Evolutionary conservation across 495 filamentous ascomycete species (phyloP).

Genomic region (Thermothielavioides terrestris): DNA sequence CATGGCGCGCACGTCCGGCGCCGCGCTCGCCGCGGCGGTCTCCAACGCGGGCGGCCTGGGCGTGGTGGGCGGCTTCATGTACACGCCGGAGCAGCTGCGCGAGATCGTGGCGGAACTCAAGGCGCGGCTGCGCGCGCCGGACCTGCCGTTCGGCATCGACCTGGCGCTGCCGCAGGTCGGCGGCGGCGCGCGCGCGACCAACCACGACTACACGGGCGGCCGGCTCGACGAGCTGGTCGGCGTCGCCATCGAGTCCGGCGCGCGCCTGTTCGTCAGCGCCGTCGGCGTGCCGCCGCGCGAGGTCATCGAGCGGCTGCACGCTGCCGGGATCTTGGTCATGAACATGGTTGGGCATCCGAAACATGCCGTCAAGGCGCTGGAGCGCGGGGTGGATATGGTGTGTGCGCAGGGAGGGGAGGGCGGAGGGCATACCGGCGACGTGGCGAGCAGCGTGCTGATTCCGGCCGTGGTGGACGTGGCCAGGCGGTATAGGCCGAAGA

Average conservation of each 20-base stretch:
- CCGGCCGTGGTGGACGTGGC: constrained; percentile 71
- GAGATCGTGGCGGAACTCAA: constrained; percentile 79
- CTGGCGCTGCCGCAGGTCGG: constrained; percentile 81
- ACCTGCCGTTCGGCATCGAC: constrained; percentile 78
- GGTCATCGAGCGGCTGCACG: constrained; percentile 63
- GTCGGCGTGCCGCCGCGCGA: constrained; percentile 69
- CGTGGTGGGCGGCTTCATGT: constrained; percentile 75
- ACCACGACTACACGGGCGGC: constrained; percentile 85
- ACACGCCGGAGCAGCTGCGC: constrained; percentile 70
- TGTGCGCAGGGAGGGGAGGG: constrained; percentile 77
- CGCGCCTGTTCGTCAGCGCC: constrained; percentile 73
- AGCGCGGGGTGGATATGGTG: constrained; percentile 73
- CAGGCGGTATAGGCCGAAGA: constrained; percentile 45
- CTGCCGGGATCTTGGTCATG: constrained; percentile 71
- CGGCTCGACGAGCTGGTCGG: constrained; percentile 75
- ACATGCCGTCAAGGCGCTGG: constrained; percentile 75
- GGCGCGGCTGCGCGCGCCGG: constrained; percentile 49
- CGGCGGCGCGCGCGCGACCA: constrained; percentile 68
- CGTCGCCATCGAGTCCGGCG: constrained; percentile 65
- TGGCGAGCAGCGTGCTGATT: constrained; percentile 64
- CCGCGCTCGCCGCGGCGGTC: constrained; percentile 72
- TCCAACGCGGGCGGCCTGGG: constrained; percentile 82
- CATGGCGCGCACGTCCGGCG: constrained; percentile 76
- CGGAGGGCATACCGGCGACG: constrained; percentile 70
- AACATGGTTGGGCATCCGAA: constrained; percentile 94